These are phyloP conservation scores for Ceriops tagal DNA, from an alignment of 345 rosid genomes.

Conservation along the genomic window DNA sequence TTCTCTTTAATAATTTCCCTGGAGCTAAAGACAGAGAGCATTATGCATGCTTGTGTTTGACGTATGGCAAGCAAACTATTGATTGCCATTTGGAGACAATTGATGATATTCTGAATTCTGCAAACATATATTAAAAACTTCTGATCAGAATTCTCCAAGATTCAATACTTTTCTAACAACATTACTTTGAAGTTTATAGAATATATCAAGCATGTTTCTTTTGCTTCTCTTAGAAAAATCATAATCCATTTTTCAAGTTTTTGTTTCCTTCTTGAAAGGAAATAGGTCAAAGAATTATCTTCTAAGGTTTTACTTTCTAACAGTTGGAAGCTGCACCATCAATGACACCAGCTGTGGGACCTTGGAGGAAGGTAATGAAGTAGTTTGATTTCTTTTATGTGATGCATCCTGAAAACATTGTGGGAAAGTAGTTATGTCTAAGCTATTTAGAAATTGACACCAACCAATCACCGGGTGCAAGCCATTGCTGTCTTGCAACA, in stretches of 20 bases:
- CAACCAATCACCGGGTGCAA: no score
- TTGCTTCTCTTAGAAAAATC: not conserved
- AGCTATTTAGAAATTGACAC: no score
- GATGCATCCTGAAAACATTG: not conserved
- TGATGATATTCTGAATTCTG: not conserved
- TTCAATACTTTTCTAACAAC: not conserved
- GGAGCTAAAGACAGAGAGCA: no score
- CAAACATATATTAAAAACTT: not conserved
- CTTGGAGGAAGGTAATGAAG: slow-evolving; percentile 85
- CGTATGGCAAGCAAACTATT: not conserved
- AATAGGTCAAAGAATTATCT: not conserved
- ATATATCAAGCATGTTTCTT: not conserved
- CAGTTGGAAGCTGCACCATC: slow-evolving; percentile 64
- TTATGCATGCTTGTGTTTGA: no score
- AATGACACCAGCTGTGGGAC: slow-evolving; percentile 72
- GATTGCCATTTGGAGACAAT: not conserved
- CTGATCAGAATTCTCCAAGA: not conserved
- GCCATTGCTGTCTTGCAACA: no score
- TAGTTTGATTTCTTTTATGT: not conserved
- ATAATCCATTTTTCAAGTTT: not conserved
- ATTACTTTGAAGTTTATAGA: not conserved
- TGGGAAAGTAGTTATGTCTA: no score
- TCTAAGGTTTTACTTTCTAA: slow-evolving; percentile 19
- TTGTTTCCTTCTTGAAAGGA: not conserved
- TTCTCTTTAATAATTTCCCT: no score